Percentiles rank a stretch among this genome's conserved stretches.
phyloP scores from a whole-genome alignment of 352 stramenopile species.

The Phytophthora sansomeana region DNA sequence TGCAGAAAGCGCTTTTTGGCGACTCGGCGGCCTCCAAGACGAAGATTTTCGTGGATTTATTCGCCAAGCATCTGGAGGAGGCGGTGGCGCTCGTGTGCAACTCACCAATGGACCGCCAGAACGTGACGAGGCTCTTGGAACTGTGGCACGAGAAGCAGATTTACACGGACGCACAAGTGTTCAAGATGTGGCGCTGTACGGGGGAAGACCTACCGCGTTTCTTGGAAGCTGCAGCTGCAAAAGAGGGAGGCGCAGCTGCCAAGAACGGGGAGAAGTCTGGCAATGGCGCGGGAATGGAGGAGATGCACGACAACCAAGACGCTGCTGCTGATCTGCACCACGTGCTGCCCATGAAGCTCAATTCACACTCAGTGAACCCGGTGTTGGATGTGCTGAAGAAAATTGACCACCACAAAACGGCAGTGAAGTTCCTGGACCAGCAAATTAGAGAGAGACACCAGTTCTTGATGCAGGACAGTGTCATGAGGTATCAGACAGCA shows the following conservation, averaged over 20 bases:
- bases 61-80: constrained; percentile 63
- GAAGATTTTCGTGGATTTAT: constrained; percentile 42
- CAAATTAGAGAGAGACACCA: constrained; percentile 67
- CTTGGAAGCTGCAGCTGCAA: constrained; percentile 29
- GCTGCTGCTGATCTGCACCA: constrained; percentile 43
- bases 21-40: constrained; percentile 26
- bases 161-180: constrained; percentile 60
- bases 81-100: constrained; percentile 86
- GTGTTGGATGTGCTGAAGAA: constrained; percentile 82
- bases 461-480: constrained; percentile 57
- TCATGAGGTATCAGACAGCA: constrained; percentile 54
- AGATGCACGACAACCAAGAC: constrained; percentile 46
- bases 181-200: constrained; percentile 82
- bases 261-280: constrained; percentile 9
- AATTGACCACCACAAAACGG: constrained; percentile 80
- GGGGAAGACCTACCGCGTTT: constrained; percentile 75
- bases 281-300: constrained; percentile 18
- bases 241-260: constrained; percentile 5
- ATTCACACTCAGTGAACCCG: constrained; percentile 77
- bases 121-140: constrained; percentile 74
- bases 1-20: constrained; percentile 72
- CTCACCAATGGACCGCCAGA: constrained; percentile 83
- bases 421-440: constrained; percentile 70
- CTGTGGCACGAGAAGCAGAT: constrained; percentile 83
- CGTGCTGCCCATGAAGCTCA: constrained; percentile 78